These are phyloP conservation scores for Rhizodiscina lignyota DNA, from an alignment of 495 filamentous ascomycete species.

Conservation along the genomic window DNA sequence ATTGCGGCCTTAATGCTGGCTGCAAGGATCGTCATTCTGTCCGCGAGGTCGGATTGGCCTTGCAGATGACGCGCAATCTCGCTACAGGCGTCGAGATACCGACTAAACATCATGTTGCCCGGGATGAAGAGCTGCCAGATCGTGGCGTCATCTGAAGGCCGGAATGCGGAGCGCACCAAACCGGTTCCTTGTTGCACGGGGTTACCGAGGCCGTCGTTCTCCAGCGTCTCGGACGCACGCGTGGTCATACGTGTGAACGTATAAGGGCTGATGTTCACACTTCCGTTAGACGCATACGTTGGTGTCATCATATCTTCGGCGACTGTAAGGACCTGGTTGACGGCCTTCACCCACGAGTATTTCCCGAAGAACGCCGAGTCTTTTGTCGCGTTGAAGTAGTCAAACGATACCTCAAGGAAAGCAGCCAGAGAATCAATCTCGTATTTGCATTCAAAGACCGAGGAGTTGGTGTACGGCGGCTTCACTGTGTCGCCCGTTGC, in stretches of 20 bases:
- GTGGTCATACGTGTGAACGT: conserved; percentile 41
- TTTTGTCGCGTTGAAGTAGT: conserved; percentile 37
- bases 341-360: conserved; percentile 40
- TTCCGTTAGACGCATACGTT: conserved; percentile 39
- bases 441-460: conserved; percentile 50
- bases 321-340: conserved; percentile 35
- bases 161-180: conserved; percentile 44
- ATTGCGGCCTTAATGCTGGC: conserved; percentile 32
- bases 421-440: conserved; percentile 53
- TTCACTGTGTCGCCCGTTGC: conserved; percentile 28
- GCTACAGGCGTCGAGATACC: conserved; percentile 35
- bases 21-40: conserved; percentile 34
- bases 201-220: conserved; percentile 43
- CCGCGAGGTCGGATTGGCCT: conserved; percentile 31
- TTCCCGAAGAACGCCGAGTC: conserved; percentile 41
- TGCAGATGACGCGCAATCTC: no score
- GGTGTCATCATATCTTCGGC: conserved; percentile 41
- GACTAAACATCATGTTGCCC: conserved; percentile 51
- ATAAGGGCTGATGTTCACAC: conserved; percentile 33
- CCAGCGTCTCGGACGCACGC: conserved; percentile 40
- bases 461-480: conserved; percentile 30
- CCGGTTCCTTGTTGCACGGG: conserved; percentile 39
- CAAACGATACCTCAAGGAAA: conserved; percentile 42
- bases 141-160: conserved; percentile 45
- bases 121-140: conserved; percentile 45